A percentile compares a stretch with the other conserved stretches of the same genome.
phyloP scores from a whole-genome alignment of 2,329 filamentous ascomycete species.

The Lasiodiplodia hormozganensis region DNA sequence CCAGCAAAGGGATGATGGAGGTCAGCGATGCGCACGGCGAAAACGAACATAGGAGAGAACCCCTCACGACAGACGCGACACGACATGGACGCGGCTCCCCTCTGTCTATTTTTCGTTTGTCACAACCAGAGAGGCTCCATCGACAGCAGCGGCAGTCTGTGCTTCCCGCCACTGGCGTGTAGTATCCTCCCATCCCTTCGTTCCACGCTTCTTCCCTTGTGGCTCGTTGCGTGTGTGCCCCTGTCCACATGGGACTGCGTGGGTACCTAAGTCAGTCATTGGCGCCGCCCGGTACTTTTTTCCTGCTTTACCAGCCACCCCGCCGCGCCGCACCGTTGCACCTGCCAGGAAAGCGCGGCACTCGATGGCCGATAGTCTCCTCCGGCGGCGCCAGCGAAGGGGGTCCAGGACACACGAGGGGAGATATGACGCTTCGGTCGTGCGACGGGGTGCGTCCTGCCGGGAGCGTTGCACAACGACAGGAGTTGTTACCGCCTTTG shows the following conservation, averaged over 20 bases:
- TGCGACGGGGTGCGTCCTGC: constrained; percentile 6
- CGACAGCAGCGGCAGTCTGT: constrained; percentile 6
- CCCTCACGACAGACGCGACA: neutral
- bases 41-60: neutral
- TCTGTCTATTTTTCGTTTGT: neutral
- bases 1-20: neutral
- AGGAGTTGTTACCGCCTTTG: constrained; percentile 23
- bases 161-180: constrained; percentile 14
- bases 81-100: constrained; percentile 7
- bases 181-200: constrained; percentile 7
- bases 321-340: neutral
- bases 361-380: neutral
- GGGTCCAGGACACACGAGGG: constrained; percentile 4
- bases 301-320: constrained; percentile 8
- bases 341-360: neutral
- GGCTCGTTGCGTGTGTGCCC: neutral
- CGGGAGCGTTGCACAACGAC: constrained; percentile 17
- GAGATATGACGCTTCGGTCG: constrained; percentile 10
- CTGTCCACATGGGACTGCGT: constrained; percentile 8
- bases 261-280: neutral
- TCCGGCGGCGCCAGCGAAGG: neutral
- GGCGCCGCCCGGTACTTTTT: neutral
- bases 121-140: neutral
- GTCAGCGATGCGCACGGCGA: neutral
- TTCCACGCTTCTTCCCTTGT: neutral